Percentiles rank a stretch among this genome's conserved stretches.
These are phyloP conservation scores for Nannizziopsis arthrosporioides DNA, from an alignment of 2,329 filamentous ascomycete genomes.

Conservation along the genomic window DNA sequence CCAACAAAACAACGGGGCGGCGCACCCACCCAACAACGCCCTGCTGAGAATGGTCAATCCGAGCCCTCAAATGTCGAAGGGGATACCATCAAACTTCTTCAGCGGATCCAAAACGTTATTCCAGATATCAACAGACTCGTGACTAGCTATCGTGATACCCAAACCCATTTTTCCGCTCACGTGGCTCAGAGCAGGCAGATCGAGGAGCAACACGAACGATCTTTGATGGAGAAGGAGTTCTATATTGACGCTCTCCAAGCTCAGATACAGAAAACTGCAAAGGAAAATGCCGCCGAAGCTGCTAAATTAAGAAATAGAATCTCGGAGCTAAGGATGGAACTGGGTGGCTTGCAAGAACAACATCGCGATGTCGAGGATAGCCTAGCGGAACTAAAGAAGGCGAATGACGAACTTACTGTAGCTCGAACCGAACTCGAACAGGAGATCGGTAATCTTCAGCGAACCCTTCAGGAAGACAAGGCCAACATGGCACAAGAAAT, in stretches of 20 bases:
- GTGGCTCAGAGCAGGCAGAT: conserved; percentile 41
- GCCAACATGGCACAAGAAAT: conserved; percentile 31
- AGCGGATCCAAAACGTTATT: conserved; percentile 37
- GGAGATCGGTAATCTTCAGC: conserved; percentile 29
- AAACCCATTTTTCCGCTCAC: conserved; percentile 39
- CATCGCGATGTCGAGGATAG: conserved; percentile 41
- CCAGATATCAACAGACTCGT: conserved; percentile 37
- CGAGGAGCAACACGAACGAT: conserved; percentile 40
- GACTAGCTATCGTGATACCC: conserved; percentile 40
- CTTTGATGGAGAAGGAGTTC: conserved; percentile 41
- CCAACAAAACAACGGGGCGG: conserved; percentile 21
- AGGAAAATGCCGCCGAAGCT: conserved; percentile 41
- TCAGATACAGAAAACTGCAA: conserved; percentile 40
- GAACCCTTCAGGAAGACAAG: conserved; percentile 28
- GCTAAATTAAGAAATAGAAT: conserved; percentile 32
- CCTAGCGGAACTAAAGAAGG: conserved; percentile 34
- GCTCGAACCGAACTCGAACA: conserved; percentile 36
- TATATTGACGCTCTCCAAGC: conserved; percentile 43
- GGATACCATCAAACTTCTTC: conserved; percentile 31
- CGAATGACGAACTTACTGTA: conserved; percentile 35
- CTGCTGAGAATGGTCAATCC: conserved; percentile 22
- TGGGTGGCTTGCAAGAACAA: conserved; percentile 42
- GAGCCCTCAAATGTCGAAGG: conserved; percentile 10
- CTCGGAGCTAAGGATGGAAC: conserved; percentile 40
- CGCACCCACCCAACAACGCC: conserved; percentile 18